Base-by-base conservation (phyloP, 495 filamentous ascomycete genomes). In the Penicillium daleae region DNA sequence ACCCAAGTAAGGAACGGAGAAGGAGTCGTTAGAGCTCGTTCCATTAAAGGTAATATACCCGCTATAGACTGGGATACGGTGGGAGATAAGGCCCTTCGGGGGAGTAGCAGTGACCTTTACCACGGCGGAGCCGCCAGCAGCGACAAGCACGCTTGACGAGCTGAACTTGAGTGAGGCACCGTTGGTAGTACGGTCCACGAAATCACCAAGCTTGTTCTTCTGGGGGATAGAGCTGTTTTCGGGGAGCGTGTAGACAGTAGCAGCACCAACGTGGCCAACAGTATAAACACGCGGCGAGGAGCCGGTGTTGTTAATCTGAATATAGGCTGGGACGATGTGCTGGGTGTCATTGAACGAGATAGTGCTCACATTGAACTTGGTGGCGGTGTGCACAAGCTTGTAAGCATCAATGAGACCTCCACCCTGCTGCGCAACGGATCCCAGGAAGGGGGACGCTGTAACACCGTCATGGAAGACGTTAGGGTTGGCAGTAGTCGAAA, bases 321-420 rank as follows among this genome's bases (percentile, higher is more conserved):
- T 72, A 54, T 80, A 71, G 13, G 72, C 76, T 3, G 73, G 64
- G n/a, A 72, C 66, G 49, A 86, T 76, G 70, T 84, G 57, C 54
- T 81, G 76, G 6, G 83, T 86, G 66, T 87, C 85, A 67, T 86
- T 86, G 71, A 87, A 85, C 21, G 82, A 78, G 37, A 86, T 74
- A 65, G 77, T 84, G 27, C 81, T 83, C 15, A 80, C 76, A 66
- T 77, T 80, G 52, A 86, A 71, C 15, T 82, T 71, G 5, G 82
- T 85, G 6, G 78, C 83, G 13, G 81, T 73, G 62, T 82, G 78
- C n/a, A 85, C 81, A 24, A 82, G 82, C 35, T 86, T 80, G 65
- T 80, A 83, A 9, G 83, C 85, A 63, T 87, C 80, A 33, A 87
- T 72, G 22, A 87, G 72, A 15, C 86, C 85, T 40, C 68, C 21